Conservation (phyloP, 2,329 filamentous ascomycete species). For the Pseudogymnoascus sp. region DNA sequence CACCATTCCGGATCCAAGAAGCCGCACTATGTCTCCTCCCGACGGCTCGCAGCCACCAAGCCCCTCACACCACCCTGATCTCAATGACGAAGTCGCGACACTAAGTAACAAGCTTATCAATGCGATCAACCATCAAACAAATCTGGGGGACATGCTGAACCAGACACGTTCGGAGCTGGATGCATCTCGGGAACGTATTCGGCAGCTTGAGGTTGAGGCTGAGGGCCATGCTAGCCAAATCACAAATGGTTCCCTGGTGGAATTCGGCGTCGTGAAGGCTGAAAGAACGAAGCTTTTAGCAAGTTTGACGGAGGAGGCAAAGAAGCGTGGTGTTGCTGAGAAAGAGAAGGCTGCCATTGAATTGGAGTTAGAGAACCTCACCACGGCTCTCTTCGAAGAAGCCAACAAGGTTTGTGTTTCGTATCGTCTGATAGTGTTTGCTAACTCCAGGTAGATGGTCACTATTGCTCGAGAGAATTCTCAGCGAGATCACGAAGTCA, state of each 20-base stretch:
- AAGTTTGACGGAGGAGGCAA: slow-evolving; percentile 56
- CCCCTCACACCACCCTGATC: slow-evolving; percentile 42
- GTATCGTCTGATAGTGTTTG: slow-evolving; percentile 64
- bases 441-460: slow-evolving; percentile 74
- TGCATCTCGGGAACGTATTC: slow-evolving; percentile 56
- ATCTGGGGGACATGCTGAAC: slow-evolving; percentile 78
- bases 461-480: slow-evolving; percentile 84
- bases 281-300: slow-evolving; percentile 54
- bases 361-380: slow-evolving; percentile 82
- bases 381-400: slow-evolving; percentile 91
- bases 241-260: slow-evolving; percentile 65
- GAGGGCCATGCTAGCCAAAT: slow-evolving; percentile 63
- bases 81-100: slow-evolving; percentile 69
- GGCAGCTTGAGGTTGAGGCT: slow-evolving; percentile 50
- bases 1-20: slow-evolving; percentile 58
- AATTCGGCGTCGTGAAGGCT: slow-evolving; percentile 63
- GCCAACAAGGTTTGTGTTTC: slow-evolving; percentile 63
- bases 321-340: slow-evolving; percentile 55
- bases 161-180: slow-evolving; percentile 79
- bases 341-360: slow-evolving; percentile 84
- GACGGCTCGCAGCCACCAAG: slow-evolving; percentile 27
- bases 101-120: slow-evolving; percentile 94
- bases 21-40: slow-evolving; percentile 40
- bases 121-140: slow-evolving; percentile 93
- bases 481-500: slow-evolving; percentile 68